A percentile compares a stretch with the other conserved stretches of the same genome.
Conservation (phyloP, 768 basidiomycete species). For the Lyophyllum atratum region DNA sequence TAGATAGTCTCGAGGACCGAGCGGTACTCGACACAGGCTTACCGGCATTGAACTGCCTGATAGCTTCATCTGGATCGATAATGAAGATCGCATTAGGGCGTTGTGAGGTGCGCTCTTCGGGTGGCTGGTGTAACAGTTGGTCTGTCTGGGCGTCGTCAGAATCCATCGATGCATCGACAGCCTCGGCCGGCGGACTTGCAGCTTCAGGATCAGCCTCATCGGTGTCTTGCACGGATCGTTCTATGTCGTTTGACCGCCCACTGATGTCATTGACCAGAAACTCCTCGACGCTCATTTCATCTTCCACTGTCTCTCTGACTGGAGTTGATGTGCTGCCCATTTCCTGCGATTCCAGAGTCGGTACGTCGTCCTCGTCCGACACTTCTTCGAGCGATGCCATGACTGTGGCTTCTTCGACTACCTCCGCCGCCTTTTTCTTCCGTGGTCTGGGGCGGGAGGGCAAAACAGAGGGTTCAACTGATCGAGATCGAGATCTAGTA, state of each 20-base stretch:
- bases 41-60: slow-evolving; percentile 7
- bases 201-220: not conserved
- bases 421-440: not conserved
- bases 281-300: slow-evolving; percentile 27
- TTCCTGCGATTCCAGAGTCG: not conserved
- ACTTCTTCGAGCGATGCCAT: slow-evolving; percentile 5
- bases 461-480: slow-evolving; percentile 26
- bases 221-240: not conserved
- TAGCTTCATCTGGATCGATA: slow-evolving; percentile 6
- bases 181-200: not conserved
- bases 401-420: not conserved
- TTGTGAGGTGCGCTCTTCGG: not conserved
- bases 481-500: slow-evolving; percentile 34
- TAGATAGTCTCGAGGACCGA: slow-evolving; percentile 6
- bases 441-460: slow-evolving; percentile 1
- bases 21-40: not conserved
- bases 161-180: slow-evolving; percentile 17
- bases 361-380: slow-evolving; percentile 5
- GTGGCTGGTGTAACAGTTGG: slow-evolving; percentile 5
- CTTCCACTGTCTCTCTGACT: slow-evolving; percentile 14
- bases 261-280: slow-evolving; percentile 23
- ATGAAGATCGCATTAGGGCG: not conserved
- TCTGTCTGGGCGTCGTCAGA: slow-evolving; percentile 32
- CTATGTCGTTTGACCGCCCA: not conserved
- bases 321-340: not conserved